A percentile compares a stretch with the other conserved stretches of the same genome.
phyloP scores from a whole-genome alignment of 2,329 filamentous ascomycete genomes.

The Tetracladium maxilliforme region DNA sequence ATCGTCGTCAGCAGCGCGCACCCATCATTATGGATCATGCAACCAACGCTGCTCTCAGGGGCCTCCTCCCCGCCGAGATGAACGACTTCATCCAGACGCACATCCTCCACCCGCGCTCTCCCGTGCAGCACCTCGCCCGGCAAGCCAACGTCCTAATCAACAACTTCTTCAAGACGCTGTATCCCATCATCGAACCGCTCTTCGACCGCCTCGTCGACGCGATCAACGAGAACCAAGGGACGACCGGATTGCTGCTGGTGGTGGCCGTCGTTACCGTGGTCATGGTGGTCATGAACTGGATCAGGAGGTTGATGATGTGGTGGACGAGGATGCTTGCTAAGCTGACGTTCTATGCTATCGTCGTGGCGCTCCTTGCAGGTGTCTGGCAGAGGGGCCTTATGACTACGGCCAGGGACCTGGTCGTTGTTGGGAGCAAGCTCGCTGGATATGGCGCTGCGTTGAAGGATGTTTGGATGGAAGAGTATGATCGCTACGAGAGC shows the following conservation, averaged over 20 bases:
- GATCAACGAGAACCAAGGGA: conserved; percentile 14
- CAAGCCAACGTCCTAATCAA: conserved; percentile 16
- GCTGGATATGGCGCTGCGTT: no score
- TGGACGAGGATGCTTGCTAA: conserved; percentile 56
- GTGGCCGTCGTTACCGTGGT: conserved; percentile 31
- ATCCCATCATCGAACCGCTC: conserved; percentile 26
- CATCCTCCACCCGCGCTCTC: conserved; percentile 28
- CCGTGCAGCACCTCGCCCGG: conserved; percentile 24
- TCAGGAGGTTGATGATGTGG: conserved; percentile 60
- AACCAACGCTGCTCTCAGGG: no score
- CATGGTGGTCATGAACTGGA: conserved; percentile 49
- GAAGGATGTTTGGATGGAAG: conserved; percentile 37
- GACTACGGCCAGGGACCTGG: conserved; percentile 46
- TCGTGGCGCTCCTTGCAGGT: conserved; percentile 37
- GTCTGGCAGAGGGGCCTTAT: conserved; percentile 53
- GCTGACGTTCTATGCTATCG: conserved; percentile 46
- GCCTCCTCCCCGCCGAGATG: conserved; percentile 27
- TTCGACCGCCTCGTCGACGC: conserved; percentile 17
- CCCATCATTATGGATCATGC: no score
- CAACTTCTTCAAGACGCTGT: conserved; percentile 14
- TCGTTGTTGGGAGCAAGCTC: conserved; percentile 30
- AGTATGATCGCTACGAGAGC: conserved; percentile 31
- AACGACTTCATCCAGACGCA: conserved; percentile 19
- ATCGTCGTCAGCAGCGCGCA: no score
- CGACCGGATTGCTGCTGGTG: conserved; percentile 26